Base-by-base conservation (phyloP, 768 basidiomycete species). In the Thelephora ganbajun region DNA sequence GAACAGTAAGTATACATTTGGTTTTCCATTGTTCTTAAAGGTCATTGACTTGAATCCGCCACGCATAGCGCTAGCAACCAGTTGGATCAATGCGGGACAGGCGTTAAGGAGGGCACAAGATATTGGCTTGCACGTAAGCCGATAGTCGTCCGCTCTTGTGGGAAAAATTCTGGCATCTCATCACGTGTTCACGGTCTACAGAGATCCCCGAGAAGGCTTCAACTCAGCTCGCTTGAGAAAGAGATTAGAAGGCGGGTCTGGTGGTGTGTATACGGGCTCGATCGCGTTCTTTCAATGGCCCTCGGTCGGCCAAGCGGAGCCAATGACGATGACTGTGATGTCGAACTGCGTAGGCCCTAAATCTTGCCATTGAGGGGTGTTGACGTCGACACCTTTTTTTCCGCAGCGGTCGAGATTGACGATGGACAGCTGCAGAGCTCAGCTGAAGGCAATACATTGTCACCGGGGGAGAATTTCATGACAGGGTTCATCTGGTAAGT, bases 251-350 rank as follows among this genome's bases (percentile, higher is more conserved):
- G 53, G 37, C 53, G 54, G 6, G 53, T 55, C 13, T 55, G 54
- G 54, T 55, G 54, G 54, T 55, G 54, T 42, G 54, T 55, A 6
- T 55, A 55, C 35, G 53, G 53, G 20, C 41, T 55, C 11, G 54
- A 55, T 51, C 48, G 52, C 12, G 50, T 55, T 14, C 35, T 55
- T 6, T 54, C 53, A 20, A 55, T 55, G 14, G 47, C 54, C 16
- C 50, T 55, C 30, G 54, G 54, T 13, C 54, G 54, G 34, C 54
- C 54, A 14, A 50, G 49, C 42, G 54, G 53, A 30, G 45, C 54
- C 18, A 50, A 50, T 33, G 54, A 55, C 33, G 54, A 55, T 19
- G 54, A 55, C 33, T 55, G 50, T 43, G 48, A 53, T 37, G 48
- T 53, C 6, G 54, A 55, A 30, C 33, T 53, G 46, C 54, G 54